Conservation (phyloP, 495 filamentous ascomycete species). For the Beverwykella pulmonaria region DNA sequence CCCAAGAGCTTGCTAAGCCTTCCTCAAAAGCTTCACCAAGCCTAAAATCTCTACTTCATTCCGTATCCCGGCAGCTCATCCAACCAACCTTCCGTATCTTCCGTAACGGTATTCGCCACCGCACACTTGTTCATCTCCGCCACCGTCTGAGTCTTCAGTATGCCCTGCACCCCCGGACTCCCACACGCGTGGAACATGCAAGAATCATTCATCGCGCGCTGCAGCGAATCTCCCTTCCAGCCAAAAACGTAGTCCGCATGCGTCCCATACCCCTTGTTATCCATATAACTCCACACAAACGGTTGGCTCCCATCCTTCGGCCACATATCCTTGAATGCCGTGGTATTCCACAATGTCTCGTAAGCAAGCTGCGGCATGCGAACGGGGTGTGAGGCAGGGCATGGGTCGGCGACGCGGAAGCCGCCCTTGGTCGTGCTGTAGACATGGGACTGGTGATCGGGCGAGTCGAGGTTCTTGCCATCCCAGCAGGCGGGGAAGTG, state of each 20-base stretch:
- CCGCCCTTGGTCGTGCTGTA: slow-evolving; percentile 19
- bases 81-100: slow-evolving; percentile 31
- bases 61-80: slow-evolving; percentile 19
- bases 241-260: slow-evolving; percentile 36
- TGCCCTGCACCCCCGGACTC: slow-evolving; percentile 22
- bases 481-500: slow-evolving; percentile 51
- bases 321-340: slow-evolving; percentile 35
- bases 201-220: slow-evolving; percentile 26
- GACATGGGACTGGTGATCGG: slow-evolving; percentile 35
- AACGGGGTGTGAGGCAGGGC: slow-evolving; percentile 28
- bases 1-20: too few species aligned
- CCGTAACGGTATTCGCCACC: slow-evolving; percentile 22
- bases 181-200: slow-evolving; percentile 35
- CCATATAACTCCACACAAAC: slow-evolving; percentile 30
- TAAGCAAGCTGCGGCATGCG: slow-evolving; percentile 35
- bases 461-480: slow-evolving; percentile 30
- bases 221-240: slow-evolving; percentile 33
- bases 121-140: slow-evolving; percentile 31
- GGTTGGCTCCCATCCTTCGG: slow-evolving; percentile 28
- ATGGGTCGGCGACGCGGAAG: slow-evolving; percentile 29
- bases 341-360: slow-evolving; percentile 37
- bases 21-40: too few species aligned
- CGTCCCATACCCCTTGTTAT: slow-evolving; percentile 34
- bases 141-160: slow-evolving; percentile 30
- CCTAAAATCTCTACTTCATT: neutral